Percentiles rank a stretch among this genome's conserved stretches.
Evolutionary conservation across 768 basidiomycete genomes (phyloP).

Genomic region (Lactarius trivialis): DNA sequence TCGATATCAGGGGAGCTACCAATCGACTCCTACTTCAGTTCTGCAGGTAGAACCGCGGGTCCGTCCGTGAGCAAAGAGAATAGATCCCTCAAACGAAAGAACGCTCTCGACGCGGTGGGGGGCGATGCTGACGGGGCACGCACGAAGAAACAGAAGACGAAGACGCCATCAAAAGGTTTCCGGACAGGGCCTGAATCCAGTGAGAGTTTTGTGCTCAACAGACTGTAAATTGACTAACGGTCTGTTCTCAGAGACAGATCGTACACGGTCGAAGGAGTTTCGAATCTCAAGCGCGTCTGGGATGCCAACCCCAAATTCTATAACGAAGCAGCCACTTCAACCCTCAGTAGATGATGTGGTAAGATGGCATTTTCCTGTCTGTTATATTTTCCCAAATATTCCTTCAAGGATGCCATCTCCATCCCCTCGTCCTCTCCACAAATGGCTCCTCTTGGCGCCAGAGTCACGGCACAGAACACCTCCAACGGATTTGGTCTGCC

Average conservation of each 20-base stretch:
- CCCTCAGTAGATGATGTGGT: background rate
- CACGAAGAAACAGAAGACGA: conserved; percentile 5
- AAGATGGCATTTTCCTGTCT: background rate
- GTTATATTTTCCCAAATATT: background rate
- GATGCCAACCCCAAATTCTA: conserved; percentile 6
- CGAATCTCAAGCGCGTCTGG: background rate
- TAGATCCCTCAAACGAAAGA: conserved; percentile 10
- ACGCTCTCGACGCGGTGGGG: background rate
- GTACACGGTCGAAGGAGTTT: background rate
- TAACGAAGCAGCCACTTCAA: background rate
- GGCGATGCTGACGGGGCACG: background rate
- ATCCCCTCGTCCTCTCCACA: background rate
- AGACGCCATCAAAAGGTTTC: background rate
- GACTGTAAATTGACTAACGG: background rate
- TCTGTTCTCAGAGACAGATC: background rate
- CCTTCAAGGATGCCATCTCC: background rate
- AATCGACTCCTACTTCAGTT: conserved; percentile 12
- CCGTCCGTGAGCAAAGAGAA: conserved; percentile 3
- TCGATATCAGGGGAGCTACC: conserved; percentile 18
- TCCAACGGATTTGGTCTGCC: background rate
- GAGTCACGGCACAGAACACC: background rate
- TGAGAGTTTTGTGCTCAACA: background rate
- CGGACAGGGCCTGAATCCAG: background rate
- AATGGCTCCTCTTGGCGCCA: background rate
- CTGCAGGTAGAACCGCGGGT: background rate